phyloP scores from a whole-genome alignment of 495 filamentous ascomycete species.

The Daldinia grandis region DNA sequence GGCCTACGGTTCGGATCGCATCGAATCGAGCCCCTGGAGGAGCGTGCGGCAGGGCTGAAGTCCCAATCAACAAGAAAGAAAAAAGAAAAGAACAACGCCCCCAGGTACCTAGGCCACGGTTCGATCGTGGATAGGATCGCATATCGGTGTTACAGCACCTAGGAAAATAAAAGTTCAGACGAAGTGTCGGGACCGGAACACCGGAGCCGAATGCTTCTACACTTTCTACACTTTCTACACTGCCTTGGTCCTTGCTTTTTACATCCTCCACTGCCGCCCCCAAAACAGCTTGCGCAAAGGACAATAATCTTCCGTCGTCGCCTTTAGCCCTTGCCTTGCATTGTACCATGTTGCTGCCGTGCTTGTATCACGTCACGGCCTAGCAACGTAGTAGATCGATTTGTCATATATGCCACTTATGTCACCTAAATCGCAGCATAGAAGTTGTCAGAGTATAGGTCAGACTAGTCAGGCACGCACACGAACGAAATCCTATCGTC shows the following conservation, averaged over 20 bases:
- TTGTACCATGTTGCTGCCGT: conserved; percentile 12
- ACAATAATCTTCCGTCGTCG: conserved; percentile 1
- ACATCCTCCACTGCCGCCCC: conserved; percentile 12
- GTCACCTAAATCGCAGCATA: neutral
- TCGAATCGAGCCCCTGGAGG: neutral
- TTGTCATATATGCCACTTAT: neutral
- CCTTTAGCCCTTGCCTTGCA: neutral
- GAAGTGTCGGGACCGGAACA: conserved; percentile 25
- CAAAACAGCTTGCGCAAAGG: conserved; percentile 9
- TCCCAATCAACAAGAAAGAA: neutral
- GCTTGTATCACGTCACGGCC: conserved; percentile 13
- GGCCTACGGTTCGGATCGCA: conserved; percentile 12
- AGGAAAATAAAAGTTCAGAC: neutral
- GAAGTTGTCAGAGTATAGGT: neutral
- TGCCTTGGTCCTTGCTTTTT: conserved; percentile 5
- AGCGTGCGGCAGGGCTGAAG: conserved; percentile 3
- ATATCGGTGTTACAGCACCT: conserved; percentile 1
- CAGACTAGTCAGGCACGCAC: conserved; percentile 15
- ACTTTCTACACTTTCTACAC: conserved; percentile 6
- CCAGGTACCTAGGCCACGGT: neutral
- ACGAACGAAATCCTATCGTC: neutral
- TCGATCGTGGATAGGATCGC: conserved; percentile 6
- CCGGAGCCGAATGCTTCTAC: conserved; percentile 14
- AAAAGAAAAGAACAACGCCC: too few relatives aligned
- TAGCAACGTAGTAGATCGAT: conserved; percentile 7